These are phyloP conservation scores for Hyparrhenia diplandra DNA, from an alignment of 176 grass and related monocot genomes.

Conservation along the genomic window DNA sequence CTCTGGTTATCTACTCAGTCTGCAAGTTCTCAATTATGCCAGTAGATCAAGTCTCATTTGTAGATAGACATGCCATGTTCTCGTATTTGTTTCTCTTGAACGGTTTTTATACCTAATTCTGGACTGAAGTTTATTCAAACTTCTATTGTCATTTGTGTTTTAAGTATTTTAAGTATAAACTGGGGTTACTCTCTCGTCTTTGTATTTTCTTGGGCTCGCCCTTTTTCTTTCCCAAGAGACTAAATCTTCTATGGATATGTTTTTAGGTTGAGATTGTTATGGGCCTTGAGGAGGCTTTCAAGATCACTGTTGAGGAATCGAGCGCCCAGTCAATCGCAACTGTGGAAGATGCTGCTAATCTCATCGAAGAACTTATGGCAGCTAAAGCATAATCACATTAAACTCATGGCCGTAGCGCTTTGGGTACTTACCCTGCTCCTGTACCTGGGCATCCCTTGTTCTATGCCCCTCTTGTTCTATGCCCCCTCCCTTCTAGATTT, in stretches of 20 bases:
- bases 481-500: conserved; percentile 17
- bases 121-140: background rate
- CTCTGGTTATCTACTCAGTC: background rate
- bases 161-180: too few relatives aligned
- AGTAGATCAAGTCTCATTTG: background rate
- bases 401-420: too few relatives aligned
- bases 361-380: conserved; percentile 41
- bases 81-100: background rate
- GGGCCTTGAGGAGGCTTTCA: conserved; percentile 53
- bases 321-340: conserved; percentile 41
- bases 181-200: too few relatives aligned
- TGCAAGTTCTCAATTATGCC: background rate
- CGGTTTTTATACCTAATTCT: background rate
- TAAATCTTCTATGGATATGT: background rate
- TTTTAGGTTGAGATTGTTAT: conserved; percentile 62
- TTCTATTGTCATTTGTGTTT: too few relatives aligned
- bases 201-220: background rate
- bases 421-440: background rate
- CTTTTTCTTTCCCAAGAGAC: background rate
- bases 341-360: conserved; percentile 50
- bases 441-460: background rate
- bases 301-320: conserved; percentile 46
- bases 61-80: background rate
- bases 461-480: background rate
- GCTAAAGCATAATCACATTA: background rate